These are phyloP conservation scores for Teunomyces gatunensis DNA, from an alignment of 805 yeast genomes.

Conservation along the genomic window DNA sequence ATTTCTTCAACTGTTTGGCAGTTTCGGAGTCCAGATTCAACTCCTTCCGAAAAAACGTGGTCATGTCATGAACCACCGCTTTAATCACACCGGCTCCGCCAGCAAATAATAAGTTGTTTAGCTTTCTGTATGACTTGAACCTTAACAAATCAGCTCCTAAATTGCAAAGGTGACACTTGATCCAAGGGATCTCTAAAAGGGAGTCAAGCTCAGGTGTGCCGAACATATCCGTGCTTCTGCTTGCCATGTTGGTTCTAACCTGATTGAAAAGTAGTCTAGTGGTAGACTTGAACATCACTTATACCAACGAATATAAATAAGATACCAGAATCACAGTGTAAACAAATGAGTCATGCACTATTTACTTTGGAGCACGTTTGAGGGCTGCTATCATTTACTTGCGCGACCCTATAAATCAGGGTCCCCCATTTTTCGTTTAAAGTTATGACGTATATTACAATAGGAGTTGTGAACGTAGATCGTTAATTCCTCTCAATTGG, in stretches of 20 bases:
- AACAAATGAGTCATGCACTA: not conserved
- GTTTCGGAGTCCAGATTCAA: conserved; percentile 15
- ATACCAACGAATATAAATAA: not conserved
- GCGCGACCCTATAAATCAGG: not conserved
- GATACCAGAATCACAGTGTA: not conserved
- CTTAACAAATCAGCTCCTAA: conserved; percentile 35
- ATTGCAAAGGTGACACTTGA: conserved; percentile 30
- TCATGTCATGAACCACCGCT: conserved; percentile 30
- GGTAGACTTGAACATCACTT: not conserved
- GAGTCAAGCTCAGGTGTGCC: conserved; percentile 10
- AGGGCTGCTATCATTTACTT: not conserved
- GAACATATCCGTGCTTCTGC: not conserved
- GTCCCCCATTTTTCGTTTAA: not conserved
- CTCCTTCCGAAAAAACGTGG: conserved; percentile 30
- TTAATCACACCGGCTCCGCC: conserved; percentile 35
- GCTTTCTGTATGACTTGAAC: conserved; percentile 31
- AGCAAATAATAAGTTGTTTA: conserved; percentile 22
- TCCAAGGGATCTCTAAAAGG: conserved; percentile 22
- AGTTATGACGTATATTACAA: not conserved
- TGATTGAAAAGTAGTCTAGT: not conserved
- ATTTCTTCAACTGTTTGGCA: conserved; percentile 19
- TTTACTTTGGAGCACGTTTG: conserved; percentile 1
- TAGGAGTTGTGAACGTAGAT: not conserved
- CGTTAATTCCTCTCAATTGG: too few relatives aligned
- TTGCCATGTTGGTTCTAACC: not conserved